A percentile compares a stretch with the other conserved stretches of the same genome.
Conservation (phyloP, 2,329 filamentous ascomycete genomes). For the Cercospora sp. region DNA sequence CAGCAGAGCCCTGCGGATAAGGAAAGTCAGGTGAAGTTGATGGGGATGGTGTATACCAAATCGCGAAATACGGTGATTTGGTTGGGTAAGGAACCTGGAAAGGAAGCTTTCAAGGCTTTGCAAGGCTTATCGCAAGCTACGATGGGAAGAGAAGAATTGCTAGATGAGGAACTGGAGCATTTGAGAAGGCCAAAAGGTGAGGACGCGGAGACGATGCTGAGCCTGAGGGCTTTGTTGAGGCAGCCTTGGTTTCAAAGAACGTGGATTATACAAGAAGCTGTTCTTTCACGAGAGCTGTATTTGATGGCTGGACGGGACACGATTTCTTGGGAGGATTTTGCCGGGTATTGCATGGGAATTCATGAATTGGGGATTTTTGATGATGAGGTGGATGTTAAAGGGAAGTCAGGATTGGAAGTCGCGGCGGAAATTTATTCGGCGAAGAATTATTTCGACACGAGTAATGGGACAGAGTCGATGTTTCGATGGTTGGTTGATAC, state of each 20-base stretch:
- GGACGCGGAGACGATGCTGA: neutral
- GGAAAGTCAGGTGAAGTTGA: neutral
- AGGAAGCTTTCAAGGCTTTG: slow-evolving; percentile 1
- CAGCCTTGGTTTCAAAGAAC: neutral
- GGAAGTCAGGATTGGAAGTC: neutral
- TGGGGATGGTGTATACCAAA: neutral
- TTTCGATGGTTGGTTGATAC: neutral
- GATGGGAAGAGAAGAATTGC: neutral
- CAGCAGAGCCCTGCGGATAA: neutral
- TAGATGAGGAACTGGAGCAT: neutral
- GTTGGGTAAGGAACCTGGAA: neutral
- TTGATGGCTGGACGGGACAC: neutral
- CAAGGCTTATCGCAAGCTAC: neutral
- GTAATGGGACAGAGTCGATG: neutral
- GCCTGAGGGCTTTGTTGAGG: neutral
- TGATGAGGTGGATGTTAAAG: neutral
- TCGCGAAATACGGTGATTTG: neutral
- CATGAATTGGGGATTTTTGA: neutral
- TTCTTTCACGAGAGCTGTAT: neutral
- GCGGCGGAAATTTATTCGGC: neutral
- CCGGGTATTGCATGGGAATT: neutral
- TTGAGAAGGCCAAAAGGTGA: neutral
- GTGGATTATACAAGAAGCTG: neutral
- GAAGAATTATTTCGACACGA: neutral
- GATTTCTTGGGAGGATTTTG: neutral